A percentile compares a stretch with the other conserved stretches of the same genome.
Evolutionary conservation across 257 asterid genomes (phyloP).

Genomic region (Solanum corneliomulleri): DNA sequence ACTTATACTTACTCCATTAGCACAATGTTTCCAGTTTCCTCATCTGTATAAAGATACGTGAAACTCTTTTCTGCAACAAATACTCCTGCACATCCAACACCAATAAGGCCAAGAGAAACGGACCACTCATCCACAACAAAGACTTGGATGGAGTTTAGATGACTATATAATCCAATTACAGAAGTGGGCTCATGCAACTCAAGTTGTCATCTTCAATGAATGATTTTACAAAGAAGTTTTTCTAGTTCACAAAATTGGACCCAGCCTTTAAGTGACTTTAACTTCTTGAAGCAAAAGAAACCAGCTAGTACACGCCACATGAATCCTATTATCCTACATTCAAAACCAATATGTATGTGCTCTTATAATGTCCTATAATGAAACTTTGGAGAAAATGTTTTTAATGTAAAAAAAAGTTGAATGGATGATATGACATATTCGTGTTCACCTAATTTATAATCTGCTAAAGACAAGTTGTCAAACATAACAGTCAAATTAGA

Average conservation of each 20-base stretch:
- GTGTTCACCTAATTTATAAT: not conserved
- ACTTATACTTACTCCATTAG: constrained; percentile 75
- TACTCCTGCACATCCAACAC: constrained; percentile 46
- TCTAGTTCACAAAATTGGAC: not conserved
- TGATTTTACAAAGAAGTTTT: not conserved
- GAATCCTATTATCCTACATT: not conserved
- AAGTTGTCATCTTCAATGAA: not conserved
- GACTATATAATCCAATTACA: not conserved
- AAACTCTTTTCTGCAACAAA: constrained; percentile 59
- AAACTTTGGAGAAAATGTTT: not conserved
- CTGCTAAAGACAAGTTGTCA: not conserved
- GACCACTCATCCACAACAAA: not conserved
- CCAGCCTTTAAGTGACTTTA: not conserved
- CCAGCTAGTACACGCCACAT: not conserved
- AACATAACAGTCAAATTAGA: not conserved
- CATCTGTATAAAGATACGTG: constrained; percentile 74
- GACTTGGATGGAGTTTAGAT: not conserved
- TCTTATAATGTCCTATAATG: not conserved
- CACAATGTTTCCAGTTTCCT: constrained; percentile 64
- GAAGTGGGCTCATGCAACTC: not conserved
- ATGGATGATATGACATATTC: not conserved
- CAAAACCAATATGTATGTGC: not conserved
- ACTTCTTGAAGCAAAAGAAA: not conserved
- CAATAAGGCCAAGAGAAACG: not conserved
- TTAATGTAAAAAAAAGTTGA: not conserved